phyloP scores from a whole-genome alignment of 1,139 yeast species.

The Blastobotrys aristatus region DNA sequence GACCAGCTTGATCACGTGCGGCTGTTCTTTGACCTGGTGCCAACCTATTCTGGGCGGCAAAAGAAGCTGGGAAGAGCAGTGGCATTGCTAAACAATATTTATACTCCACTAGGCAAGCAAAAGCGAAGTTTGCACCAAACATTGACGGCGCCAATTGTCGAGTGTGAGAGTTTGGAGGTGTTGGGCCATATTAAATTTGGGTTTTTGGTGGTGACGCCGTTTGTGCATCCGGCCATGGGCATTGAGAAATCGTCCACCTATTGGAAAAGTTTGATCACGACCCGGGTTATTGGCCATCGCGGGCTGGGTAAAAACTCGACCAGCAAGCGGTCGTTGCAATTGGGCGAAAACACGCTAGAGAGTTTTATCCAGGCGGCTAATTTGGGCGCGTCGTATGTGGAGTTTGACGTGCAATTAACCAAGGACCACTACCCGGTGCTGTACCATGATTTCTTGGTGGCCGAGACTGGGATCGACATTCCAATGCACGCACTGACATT shows the following conservation, averaged over 20 bases:
- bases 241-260: conserved; percentile 72
- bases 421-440: conserved; percentile 89
- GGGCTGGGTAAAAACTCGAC: conserved; percentile 86
- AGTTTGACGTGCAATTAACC: conserved; percentile 95
- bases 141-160: conserved; percentile 74
- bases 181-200: conserved; percentile 78
- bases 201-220: conserved; percentile 65
- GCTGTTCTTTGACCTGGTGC: conserved; percentile 80
- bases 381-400: conserved; percentile 70
- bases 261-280: conserved; percentile 86
- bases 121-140: conserved; percentile 63
- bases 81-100: conserved; percentile 60
- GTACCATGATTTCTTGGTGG: conserved; percentile 91
- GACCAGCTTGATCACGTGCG: conserved; percentile 45
- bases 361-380: conserved; percentile 96
- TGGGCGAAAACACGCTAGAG: conserved; percentile 94
- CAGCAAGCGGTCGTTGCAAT: conserved; percentile 70
- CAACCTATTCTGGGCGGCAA: conserved; percentile 67
- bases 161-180: conserved; percentile 62
- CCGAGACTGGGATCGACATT: conserved; percentile 93
- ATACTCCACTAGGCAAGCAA: conserved; percentile 65
- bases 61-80: conserved; percentile 77
- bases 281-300: conserved; percentile 94
- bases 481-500: conserved; percentile 92
- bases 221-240: conserved; percentile 65